Percentiles rank a stretch among this genome's conserved stretches.
Evolutionary conservation across 2,329 filamentous ascomycete species (phyloP).

Genomic region (Diaporthe helianthi): DNA sequence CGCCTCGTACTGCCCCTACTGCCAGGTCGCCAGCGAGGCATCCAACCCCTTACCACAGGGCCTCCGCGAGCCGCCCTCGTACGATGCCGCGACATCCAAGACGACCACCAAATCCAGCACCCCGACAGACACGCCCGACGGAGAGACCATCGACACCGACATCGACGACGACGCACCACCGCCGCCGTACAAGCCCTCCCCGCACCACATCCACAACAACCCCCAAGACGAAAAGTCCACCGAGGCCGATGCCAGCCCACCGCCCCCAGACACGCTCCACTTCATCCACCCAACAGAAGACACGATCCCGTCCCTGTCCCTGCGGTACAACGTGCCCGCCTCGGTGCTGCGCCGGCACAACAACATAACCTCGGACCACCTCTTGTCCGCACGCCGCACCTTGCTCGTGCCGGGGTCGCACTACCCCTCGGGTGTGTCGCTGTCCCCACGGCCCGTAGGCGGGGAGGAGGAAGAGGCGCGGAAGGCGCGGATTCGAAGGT

Average conservation of each 20-base stretch:
- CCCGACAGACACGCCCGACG: conserved; percentile 36
- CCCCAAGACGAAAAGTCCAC: not conserved
- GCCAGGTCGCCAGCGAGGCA: conserved; percentile 71
- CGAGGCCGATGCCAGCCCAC: conserved; percentile 9
- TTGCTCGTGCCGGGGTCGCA: conserved; percentile 74
- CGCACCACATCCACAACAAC: not conserved
- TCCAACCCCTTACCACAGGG: conserved; percentile 65
- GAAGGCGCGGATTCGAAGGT: conserved; percentile 74
- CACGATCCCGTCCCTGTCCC: conserved; percentile 70
- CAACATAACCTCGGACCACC: conserved; percentile 73
- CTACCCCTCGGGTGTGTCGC: conserved; percentile 51
- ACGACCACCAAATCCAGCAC: conserved; percentile 33
- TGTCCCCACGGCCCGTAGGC: conserved; percentile 75
- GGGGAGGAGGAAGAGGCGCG: conserved; percentile 76
- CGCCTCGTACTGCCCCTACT: conserved; percentile 73
- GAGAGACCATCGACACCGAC: too few species aligned
- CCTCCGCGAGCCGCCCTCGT: conserved; percentile 72
- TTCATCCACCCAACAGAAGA: conserved; percentile 76
- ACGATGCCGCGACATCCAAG: conserved; percentile 51
- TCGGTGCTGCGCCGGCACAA: conserved; percentile 70
- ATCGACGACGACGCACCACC: conserved; percentile 1
- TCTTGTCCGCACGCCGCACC: conserved; percentile 72
- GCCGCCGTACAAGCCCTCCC: not conserved
- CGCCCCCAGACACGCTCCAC: conserved; percentile 71
- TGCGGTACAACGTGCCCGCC: conserved; percentile 74